Evolutionary conservation across 352 stramenopile species (phyloP).

Genomic region (Plasmopara viticola): DNA sequence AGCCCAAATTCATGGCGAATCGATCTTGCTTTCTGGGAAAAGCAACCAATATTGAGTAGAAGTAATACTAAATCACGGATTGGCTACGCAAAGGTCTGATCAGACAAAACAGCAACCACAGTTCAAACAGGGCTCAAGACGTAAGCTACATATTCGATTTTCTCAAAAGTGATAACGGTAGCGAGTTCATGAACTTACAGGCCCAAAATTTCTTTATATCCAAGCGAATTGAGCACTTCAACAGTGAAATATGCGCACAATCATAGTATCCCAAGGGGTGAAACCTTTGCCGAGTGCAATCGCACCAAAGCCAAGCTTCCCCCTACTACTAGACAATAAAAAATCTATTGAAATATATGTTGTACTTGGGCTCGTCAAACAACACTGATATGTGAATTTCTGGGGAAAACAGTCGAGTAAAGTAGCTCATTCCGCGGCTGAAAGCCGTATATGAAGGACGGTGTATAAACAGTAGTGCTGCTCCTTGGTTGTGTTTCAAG

Average conservation of each 20-base stretch:
- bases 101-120: slow-evolving; percentile 25
- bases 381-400: no score
- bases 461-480: no score
- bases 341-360: no score
- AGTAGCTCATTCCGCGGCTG: no score
- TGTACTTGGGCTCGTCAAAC: no score
- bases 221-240: slow-evolving; percentile 1
- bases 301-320: no score
- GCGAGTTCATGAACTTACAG: slow-evolving; percentile 1
- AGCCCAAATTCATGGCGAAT: background rate
- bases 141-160: slow-evolving; percentile 9
- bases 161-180: background rate
- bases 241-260: background rate
- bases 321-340: no score
- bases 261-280: no score
- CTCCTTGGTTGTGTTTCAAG: no score
- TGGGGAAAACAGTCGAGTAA: no score
- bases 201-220: background rate
- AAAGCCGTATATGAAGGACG: no score
- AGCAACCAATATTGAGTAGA: background rate
- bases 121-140: slow-evolving; percentile 2
- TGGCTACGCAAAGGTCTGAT: slow-evolving; percentile 30
- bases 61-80: slow-evolving; percentile 36
- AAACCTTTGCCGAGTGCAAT: no score
- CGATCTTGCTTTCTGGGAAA: background rate